phyloP scores from a whole-genome alignment of 768 basidiomycete genomes.

The Lactarius deliciosus region DNA sequence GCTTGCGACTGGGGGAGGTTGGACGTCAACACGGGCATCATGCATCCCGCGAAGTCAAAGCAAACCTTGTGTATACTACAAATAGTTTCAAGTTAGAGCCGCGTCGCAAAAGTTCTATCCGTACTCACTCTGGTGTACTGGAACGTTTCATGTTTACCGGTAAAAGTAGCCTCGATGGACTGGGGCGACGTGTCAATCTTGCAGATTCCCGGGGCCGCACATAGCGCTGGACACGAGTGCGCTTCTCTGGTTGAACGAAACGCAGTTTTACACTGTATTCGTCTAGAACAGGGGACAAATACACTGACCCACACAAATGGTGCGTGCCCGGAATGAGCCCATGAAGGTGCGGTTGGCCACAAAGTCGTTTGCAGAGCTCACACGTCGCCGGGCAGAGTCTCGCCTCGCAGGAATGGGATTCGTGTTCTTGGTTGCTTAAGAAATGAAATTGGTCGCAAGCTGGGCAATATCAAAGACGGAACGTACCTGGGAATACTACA shows the following conservation, averaged over 20 bases:
- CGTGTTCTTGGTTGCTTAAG: slow-evolving; percentile 46
- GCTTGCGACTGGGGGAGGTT: slow-evolving; percentile 43
- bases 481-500: slow-evolving; percentile 19
- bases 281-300: not conserved
- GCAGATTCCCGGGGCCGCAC: slow-evolving; percentile 51
- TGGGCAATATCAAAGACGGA: not conserved
- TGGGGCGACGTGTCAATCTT: slow-evolving; percentile 59
- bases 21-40: not conserved
- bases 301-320: slow-evolving; percentile 58
- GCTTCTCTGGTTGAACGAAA: slow-evolving; percentile 42
- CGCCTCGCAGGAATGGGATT: slow-evolving; percentile 50
- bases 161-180: slow-evolving; percentile 61
- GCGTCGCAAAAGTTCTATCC: not conserved
- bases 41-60: not conserved
- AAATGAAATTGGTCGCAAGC: too few relatives aligned
- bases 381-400: slow-evolving; percentile 55
- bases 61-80: slow-evolving; percentile 55
- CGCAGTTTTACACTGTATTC: not conserved
- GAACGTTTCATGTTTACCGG: slow-evolving; percentile 58
- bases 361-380: slow-evolving; percentile 55
- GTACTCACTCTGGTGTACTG: slow-evolving; percentile 58
- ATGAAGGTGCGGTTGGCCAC: slow-evolving; percentile 52
- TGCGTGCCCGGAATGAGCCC: slow-evolving; percentile 41
- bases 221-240: slow-evolving; percentile 47
- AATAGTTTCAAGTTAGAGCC: not conserved